Evolutionary conservation across 2,329 filamentous ascomycete genomes (phyloP).

Genomic region (Septoria linicola): DNA sequence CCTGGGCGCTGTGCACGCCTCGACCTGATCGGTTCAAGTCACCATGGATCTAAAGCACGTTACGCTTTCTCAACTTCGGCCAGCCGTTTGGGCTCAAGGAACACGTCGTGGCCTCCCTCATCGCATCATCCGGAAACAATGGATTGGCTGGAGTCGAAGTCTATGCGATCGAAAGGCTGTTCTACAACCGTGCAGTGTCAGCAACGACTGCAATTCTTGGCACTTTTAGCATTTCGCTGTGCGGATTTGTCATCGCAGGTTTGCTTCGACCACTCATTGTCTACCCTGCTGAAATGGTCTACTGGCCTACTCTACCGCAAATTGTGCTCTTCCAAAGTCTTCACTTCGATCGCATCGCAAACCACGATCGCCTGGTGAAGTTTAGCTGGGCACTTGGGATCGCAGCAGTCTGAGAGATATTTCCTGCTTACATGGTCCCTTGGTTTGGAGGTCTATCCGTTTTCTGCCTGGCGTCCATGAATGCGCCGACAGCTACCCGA

Average conservation of each 20-base stretch:
- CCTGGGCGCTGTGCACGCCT: conserved; percentile 51
- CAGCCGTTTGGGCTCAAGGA: conserved; percentile 58
- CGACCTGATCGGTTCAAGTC: too few species aligned
- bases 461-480: conserved; percentile 55
- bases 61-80: too few species aligned
- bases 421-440: conserved; percentile 57
- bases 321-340: conserved; percentile 57
- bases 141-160: conserved; percentile 42
- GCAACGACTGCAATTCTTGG: conserved; percentile 50
- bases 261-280: conserved; percentile 56
- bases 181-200: conserved; percentile 51
- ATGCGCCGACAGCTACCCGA: conserved; percentile 50
- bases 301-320: conserved; percentile 55
- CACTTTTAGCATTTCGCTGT: conserved; percentile 56
- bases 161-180: conserved; percentile 46
- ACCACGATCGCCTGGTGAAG: conserved; percentile 52
- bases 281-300: conserved; percentile 58
- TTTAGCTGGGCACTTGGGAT: conserved; percentile 51
- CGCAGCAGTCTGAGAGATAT: conserved; percentile 55
- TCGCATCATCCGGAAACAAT: conserved; percentile 39
- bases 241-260: conserved; percentile 57
- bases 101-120: conserved; percentile 42
- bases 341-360: conserved; percentile 54
- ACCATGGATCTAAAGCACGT: too few species aligned
- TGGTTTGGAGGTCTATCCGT: conserved; percentile 58